Conservation (phyloP, 495 filamentous ascomycete species). For the Usnea hakonensis region DNA sequence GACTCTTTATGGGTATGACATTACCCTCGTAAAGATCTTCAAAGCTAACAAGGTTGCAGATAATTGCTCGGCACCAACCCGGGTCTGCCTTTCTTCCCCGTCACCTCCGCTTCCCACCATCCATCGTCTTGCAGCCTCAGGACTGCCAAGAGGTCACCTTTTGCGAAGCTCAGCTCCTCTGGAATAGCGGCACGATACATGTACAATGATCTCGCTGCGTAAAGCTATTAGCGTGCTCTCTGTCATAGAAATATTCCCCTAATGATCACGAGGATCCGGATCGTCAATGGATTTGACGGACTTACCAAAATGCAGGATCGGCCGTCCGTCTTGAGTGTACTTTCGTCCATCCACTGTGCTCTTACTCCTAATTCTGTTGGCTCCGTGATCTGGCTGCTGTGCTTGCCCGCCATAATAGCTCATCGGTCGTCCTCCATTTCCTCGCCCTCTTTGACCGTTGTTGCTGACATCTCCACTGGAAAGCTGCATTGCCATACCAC, state of each 20-base stretch:
- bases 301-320: conserved; percentile 90
- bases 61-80: conserved; percentile 98
- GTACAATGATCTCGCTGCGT: conserved; percentile 81
- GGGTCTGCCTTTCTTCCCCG: conserved; percentile 60
- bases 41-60: conserved; percentile 58
- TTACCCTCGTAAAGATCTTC: neutral
- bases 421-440: conserved; percentile 27
- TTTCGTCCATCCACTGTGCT: conserved; percentile 70
- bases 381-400: conserved; percentile 19
- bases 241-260: neutral
- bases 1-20: neutral
- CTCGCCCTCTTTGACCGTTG: conserved; percentile 15
- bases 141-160: conserved; percentile 88
- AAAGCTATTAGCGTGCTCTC: conserved; percentile 4
- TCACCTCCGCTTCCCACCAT: conserved; percentile 98
- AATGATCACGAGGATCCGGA: neutral
- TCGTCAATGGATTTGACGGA: conserved; percentile 7
- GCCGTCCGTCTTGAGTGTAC: conserved; percentile 75
- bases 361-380: conserved; percentile 57
- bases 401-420: conserved; percentile 30
- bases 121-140: conserved; percentile 91
- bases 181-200: conserved; percentile 90
- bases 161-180: conserved; percentile 86
- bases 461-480: conserved; percentile 39
- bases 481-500: conserved; percentile 75